phyloP scores from a whole-genome alignment of 768 basidiomycete genomes.

The Paxillus rubicundulus region DNA sequence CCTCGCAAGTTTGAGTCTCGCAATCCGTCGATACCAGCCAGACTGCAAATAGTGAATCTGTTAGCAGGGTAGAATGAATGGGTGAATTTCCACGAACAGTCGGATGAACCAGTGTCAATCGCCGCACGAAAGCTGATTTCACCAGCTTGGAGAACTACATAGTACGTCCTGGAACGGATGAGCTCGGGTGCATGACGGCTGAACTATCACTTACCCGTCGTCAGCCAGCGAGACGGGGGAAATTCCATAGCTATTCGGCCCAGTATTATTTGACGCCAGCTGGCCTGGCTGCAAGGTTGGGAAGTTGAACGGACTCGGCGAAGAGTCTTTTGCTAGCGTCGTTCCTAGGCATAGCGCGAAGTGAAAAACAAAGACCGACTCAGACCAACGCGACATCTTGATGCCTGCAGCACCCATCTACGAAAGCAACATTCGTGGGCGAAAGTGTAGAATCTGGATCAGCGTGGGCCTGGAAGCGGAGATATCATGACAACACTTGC shows the following conservation, averaged over 20 bases:
- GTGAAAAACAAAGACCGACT: slow-evolving; percentile 10
- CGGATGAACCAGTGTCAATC: slow-evolving; percentile 67
- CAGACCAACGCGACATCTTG: slow-evolving; percentile 20
- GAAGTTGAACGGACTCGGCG: background rate
- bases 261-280: slow-evolving; percentile 12
- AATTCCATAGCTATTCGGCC: slow-evolving; percentile 39
- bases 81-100: slow-evolving; percentile 16
- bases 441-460: too few species aligned
- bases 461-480: too few species aligned
- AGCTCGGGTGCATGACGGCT: background rate
- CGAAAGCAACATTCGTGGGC: slow-evolving; percentile 19
- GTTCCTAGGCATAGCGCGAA: slow-evolving; percentile 11
- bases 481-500: too few species aligned
- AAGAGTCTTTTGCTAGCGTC: slow-evolving; percentile 1
- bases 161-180: slow-evolving; percentile 57
- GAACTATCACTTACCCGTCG: slow-evolving; percentile 47
- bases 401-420: slow-evolving; percentile 7
- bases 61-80: background rate
- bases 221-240: slow-evolving; percentile 43
- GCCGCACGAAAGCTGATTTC: slow-evolving; percentile 64
- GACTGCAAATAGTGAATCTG: slow-evolving; percentile 38
- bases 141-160: slow-evolving; percentile 56
- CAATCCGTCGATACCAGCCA: slow-evolving; percentile 72
- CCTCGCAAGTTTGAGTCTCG: slow-evolving; percentile 48
- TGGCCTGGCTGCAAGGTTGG: slow-evolving; percentile 15